Percentiles rank a stretch among this genome's conserved stretches.
These are phyloP conservation scores for Aspergillus nanangensis DNA, from an alignment of 495 filamentous ascomycete species.

Conservation along the genomic window DNA sequence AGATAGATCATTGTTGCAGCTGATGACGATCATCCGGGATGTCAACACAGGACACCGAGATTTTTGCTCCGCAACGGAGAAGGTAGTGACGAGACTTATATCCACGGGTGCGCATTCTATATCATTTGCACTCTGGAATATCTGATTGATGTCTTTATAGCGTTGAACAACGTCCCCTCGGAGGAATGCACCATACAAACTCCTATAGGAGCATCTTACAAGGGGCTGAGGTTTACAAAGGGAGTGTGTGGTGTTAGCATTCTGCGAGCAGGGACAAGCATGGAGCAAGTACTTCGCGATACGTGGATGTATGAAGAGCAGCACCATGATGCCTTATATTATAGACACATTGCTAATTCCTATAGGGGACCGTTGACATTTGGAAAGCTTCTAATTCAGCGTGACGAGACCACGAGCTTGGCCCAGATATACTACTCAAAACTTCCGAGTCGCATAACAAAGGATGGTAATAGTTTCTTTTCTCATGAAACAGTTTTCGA, in stretches of 20 bases:
- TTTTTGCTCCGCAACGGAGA: conserved; percentile 14
- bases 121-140: not conserved
- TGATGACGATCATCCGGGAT: conserved; percentile 18
- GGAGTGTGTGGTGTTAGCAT: conserved; percentile 18
- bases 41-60: conserved; percentile 4
- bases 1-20: conserved; percentile 8
- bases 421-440: conserved; percentile 16
- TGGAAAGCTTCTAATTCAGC: conserved; percentile 18
- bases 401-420: conserved; percentile 17
- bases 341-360: not conserved
- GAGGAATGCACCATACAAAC: conserved; percentile 9
- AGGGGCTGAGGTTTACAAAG: conserved; percentile 8
- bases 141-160: not conserved
- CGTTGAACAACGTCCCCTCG: conserved; percentile 10
- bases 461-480: conserved; percentile 9
- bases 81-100: conserved; percentile 8
- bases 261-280: conserved; percentile 16
- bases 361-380: conserved; percentile 12
- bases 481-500: not conserved
- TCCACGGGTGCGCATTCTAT: conserved; percentile 2
- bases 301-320: conserved; percentile 13
- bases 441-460: conserved; percentile 9
- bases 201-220: conserved; percentile 6
- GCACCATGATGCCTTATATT: no score
- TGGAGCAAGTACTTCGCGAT: conserved; percentile 16